A percentile compares a stretch with the other conserved stretches of the same genome.
phyloP scores from a whole-genome alignment of 1,139 yeast species.

The Hyphopichia wangnamkhiaoensis region DNA sequence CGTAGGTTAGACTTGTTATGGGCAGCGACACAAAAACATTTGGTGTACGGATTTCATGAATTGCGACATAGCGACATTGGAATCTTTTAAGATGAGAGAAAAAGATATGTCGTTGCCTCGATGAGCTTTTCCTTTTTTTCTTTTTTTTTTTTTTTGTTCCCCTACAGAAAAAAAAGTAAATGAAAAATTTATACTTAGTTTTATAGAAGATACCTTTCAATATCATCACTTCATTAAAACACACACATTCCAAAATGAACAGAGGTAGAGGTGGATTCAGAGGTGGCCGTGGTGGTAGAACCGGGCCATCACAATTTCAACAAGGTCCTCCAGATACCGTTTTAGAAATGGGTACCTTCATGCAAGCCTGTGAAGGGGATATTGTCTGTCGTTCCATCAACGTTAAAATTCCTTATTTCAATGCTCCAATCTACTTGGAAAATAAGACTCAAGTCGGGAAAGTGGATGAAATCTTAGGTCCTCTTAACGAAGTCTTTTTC shows the following conservation, averaged over 20 bases:
- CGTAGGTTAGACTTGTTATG: no score
- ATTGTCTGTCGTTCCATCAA: constrained; percentile 95
- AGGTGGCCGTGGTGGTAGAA: constrained; percentile 63
- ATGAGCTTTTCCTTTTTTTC: constrained; percentile 15
- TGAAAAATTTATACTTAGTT: constrained; percentile 16
- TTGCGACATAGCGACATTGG: no score
- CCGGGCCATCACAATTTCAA: constrained; percentile 55
- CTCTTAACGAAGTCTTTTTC: constrained; percentile 93
- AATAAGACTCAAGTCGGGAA: constrained; percentile 95
- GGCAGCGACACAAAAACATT: no score
- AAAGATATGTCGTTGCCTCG: constrained; percentile 12
- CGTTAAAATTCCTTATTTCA: constrained; percentile 94
- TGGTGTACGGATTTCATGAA: no score
- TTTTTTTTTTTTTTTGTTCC: not conserved
- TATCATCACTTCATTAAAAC: constrained; percentile 4
- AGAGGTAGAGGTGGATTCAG: constrained; percentile 75
- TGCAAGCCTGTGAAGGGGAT: constrained; percentile 96
- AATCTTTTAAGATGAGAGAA: no score
- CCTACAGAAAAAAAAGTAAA: constrained; percentile 5
- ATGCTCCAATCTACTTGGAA: constrained; percentile 96
- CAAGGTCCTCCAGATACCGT: constrained; percentile 95
- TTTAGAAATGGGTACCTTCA: constrained; percentile 89
- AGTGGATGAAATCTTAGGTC: constrained; percentile 97
- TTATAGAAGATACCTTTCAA: constrained; percentile 1
- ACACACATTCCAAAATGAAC: constrained; percentile 37